phyloP scores from a whole-genome alignment of 2,329 filamentous ascomycete species.

The Talaromyces sp. region DNA sequence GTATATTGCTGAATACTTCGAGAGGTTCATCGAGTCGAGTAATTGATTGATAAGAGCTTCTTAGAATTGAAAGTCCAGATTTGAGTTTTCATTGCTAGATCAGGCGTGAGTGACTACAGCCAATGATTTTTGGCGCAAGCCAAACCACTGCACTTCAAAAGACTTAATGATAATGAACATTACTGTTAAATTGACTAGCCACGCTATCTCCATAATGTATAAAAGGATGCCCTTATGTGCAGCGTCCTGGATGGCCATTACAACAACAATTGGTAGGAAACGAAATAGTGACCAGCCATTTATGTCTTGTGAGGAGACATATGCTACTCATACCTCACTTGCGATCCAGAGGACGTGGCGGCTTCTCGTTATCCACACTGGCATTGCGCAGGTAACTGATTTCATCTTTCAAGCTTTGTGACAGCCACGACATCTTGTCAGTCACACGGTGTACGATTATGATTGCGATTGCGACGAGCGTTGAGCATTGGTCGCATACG shows the following conservation, averaged over 20 bases:
- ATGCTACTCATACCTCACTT: background rate
- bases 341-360: background rate
- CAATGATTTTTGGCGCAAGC: background rate
- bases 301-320: background rate
- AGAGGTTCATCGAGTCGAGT: no score
- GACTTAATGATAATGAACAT: background rate
- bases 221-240: background rate
- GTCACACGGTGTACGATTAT: background rate
- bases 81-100: background rate
- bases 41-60: background rate
- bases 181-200: background rate
- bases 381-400: background rate
- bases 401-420: background rate
- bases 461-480: background rate
- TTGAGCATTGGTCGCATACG: background rate
- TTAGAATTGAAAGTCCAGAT: background rate
- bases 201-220: background rate
- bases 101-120: background rate
- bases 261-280: background rate
- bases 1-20: background rate
- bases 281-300: background rate
- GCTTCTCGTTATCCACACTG: background rate
- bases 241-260: background rate
- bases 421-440: background rate
- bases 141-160: no score